Base-by-base conservation (phyloP, 371 early-diverging fungal species). In the Apophysomyces variabilis region DNA sequence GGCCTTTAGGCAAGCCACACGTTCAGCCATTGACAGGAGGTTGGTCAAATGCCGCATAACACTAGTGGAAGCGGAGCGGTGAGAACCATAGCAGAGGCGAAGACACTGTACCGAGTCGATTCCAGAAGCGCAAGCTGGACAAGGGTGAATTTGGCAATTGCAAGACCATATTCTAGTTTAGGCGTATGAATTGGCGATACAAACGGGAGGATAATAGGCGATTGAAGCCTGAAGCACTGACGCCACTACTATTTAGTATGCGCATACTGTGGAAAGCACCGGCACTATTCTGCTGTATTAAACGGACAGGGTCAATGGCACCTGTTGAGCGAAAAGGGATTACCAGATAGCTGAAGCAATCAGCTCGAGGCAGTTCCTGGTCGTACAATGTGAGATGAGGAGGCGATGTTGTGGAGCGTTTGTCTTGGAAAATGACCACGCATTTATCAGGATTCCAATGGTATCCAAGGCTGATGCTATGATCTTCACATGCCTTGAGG, bases 401-500 rank as follows among this genome's bases (percentile, higher is more conserved):
- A 18, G 36, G 36, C 14, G 54, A 58, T 26, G 12, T 58, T 21
- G 39, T 26, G 26, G 26, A 26, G 26, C 26, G 26, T 26, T 26
- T 26, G 1, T 26, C 26, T 26, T 64, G 58, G 4, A 63, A 38
- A 0, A 74, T 46, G 5, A 72, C 59, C 4, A 65, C 68, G 60
- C 76, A 72, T 60, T 76, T 76, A 12, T 62, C 38, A 13, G 69
- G 71, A 43, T 67, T 68, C 71, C 73, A 76, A 1, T 68, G 63
- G 43, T 76, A 73, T 0, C 76, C 76, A 13, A 71, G 60, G 26
- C 13, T 12, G 5, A 4, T 13, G 1, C 60, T 65, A 36, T 76
- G 70, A 0, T 16, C 21, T 60, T 67, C 65, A 11, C 58, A 64
- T 4, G 12, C 11, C 0, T 21, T 18, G 1, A 76, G 38, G 36